phyloP scores from a whole-genome alignment of 768 basidiomycete species.

The Mycena sanguinolenta region DNA sequence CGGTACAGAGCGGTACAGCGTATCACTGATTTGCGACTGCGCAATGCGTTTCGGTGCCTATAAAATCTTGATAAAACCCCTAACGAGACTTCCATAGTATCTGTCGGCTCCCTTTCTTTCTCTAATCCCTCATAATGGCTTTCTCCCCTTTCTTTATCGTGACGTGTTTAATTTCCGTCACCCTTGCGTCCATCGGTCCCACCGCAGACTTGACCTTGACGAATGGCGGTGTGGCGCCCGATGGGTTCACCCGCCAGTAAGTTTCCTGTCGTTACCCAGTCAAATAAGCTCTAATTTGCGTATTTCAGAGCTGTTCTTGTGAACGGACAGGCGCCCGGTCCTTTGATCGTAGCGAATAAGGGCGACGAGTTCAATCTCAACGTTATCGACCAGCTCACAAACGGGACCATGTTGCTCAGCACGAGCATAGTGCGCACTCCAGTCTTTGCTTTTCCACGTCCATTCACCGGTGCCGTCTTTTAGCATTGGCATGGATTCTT shows the following conservation, averaged over 20 bases:
- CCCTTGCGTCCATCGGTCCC: slow-evolving; percentile 31
- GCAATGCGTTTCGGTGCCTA: background rate
- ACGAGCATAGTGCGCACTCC: slow-evolving; percentile 8
- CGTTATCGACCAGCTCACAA: slow-evolving; percentile 17
- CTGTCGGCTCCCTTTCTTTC: background rate
- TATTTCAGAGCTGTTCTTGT: slow-evolving; percentile 16
- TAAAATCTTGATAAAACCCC: slow-evolving; percentile 12
- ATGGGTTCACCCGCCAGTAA: slow-evolving; percentile 30
- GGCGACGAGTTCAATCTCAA: slow-evolving; percentile 18
- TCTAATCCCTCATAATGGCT: slow-evolving; percentile 20
- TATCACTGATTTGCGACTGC: background rate
- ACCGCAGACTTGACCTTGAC: slow-evolving; percentile 28
- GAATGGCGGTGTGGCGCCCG: slow-evolving; percentile 28
- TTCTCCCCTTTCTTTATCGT: slow-evolving; percentile 24
- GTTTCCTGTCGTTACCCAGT: background rate
- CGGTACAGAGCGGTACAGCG: too few species aligned
- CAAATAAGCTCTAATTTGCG: background rate
- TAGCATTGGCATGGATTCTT: slow-evolving; percentile 33
- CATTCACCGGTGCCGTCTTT: background rate
- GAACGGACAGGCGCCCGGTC: slow-evolving; percentile 14
- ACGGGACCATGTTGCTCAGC: slow-evolving; percentile 24
- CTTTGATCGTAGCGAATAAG: slow-evolving; percentile 20
- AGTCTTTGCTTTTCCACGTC: background rate
- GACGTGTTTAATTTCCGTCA: slow-evolving; percentile 11
- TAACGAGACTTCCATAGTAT: background rate